phyloP scores from a whole-genome alignment of 331 rosid species.

The Malus hybrid region DNA sequence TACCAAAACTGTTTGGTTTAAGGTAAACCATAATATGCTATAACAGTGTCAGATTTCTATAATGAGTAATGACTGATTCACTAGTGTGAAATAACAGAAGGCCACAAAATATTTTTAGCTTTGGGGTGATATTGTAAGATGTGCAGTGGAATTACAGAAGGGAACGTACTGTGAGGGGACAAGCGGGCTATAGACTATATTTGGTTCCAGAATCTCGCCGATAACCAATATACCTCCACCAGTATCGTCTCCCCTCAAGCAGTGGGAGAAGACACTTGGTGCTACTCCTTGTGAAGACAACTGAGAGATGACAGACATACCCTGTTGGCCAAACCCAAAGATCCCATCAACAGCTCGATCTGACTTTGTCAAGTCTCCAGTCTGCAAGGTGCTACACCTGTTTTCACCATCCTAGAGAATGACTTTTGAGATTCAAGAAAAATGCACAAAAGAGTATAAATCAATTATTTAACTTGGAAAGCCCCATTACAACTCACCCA shows the following conservation, averaged over 20 bases:
- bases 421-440: slow-evolving; percentile 23
- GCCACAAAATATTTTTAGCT: not conserved
- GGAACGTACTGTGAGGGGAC: slow-evolving; percentile 82
- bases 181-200: slow-evolving; percentile 77
- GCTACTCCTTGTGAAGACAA: slow-evolving; percentile 81
- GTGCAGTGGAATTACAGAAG: slow-evolving; percentile 1
- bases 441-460: not conserved
- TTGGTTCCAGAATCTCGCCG: slow-evolving; percentile 88
- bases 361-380: slow-evolving; percentile 84
- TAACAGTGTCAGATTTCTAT: not conserved
- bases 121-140: not conserved
- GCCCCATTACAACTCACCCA: slow-evolving; percentile 54
- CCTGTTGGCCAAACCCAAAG: slow-evolving; percentile 93
- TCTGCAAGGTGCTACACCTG: slow-evolving; percentile 86
- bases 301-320: slow-evolving; percentile 79
- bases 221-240: slow-evolving; percentile 97
- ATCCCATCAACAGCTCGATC: slow-evolving; percentile 92
- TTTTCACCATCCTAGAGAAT: slow-evolving; percentile 25
- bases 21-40: not conserved
- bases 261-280: slow-evolving; percentile 87
- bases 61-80: not conserved
- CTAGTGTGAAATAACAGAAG: not conserved
- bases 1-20: not conserved
- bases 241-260: slow-evolving; percentile 76
- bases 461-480: slow-evolving; percentile 1